Base-by-base conservation (phyloP, 768 basidiomycete species). In the Leucogyrophana mollusca region DNA sequence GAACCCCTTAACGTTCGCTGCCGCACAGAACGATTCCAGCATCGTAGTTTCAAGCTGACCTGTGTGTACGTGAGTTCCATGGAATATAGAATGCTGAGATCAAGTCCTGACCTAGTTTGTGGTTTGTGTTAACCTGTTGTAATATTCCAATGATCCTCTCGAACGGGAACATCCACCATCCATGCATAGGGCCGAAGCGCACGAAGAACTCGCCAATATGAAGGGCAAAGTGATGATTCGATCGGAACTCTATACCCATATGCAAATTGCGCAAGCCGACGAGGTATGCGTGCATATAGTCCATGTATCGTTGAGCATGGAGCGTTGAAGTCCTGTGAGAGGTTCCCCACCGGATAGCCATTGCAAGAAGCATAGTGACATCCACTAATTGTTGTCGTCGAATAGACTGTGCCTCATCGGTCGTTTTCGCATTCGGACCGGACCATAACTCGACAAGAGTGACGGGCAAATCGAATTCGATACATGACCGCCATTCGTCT, bases 81-180 rank as follows among this genome's bases (percentile, higher is more conserved):
- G 2, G 14, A n/a, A 37, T 30, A 30, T 13, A 30, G 13, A 6
- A 13, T 20, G 5, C 3, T 4, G 18, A 30, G 22, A 10, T n/a
- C n/a, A 4, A 32, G 18, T 20, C 22, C 54, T 53, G 38, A 61
- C 61, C 50, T 14, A 52, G 40, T 45, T 60, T 60, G 14, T 43
- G 4, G 40, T 63, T 59, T 7, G 58, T 64, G 14, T 47, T 49
- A n/a, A 54, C 39, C 1, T 52, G 40, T 34, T 66, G 60, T 20
- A 66, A 24, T 5, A 39, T 35, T 0, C 67, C 58, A 14, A 61
- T 67, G 4, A 59, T 41, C 3, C 57, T 13, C 43, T 69, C 58
- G 34, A 66, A 65, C 2, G 62, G 60, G 42, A 67, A 71, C 36
- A 61, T 58, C 59, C 70, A 65, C 67, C 66, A 70, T 0, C 55